Evolutionary conservation across 192 early-diverging fungal species (phyloP), one percentile per base, ranked within the genome.

Genomic region (Backusella psychrophila): DNA sequence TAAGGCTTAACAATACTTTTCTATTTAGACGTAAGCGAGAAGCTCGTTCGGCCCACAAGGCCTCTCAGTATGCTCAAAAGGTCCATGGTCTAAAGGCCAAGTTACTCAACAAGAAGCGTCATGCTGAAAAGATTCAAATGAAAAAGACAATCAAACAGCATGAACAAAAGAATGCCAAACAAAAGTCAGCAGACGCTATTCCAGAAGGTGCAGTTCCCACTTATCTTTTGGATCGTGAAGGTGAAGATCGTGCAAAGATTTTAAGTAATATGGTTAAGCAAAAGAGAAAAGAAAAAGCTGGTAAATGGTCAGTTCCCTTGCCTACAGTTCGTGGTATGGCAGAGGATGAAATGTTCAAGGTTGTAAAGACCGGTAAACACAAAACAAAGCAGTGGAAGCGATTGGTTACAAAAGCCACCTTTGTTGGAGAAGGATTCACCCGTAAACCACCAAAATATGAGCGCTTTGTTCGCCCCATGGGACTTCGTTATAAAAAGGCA

Each of bases 211-310:
- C 98, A 49, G 94, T 99, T 46, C 98, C 98, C 7, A 93, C 97
- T 29, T 99, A 98, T 86, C 88, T 99, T 72, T 87, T 99, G 78
- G 98, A 99, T 85, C 96, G 98, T 90, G 96, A 98, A 89, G 96
- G 95, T 75, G 93, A 99, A 84, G 91, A 96, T 80, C 85, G 94
- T 63, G 98, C 98, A 75, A 99, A 99, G 88, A 93, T 99, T 67
- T 85, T 99, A 74, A 94, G 93, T 82, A 99, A 99, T 88, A 97
- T 97, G 96, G 94, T 99, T 79, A 99, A 99, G 90, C 98, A 99
- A 84, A 99, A 99, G 91, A 91, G 98, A 72, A 99, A 98, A 90
- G 98, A 99, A 86, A 98, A 98, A 90, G 97, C 97, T 21, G 97
- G 96, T 36, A 98, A 98, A 84, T 97, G 96, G 97, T 86, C 88